Conservation (phyloP, 345 rosid species). For the Lepidium didymum region DNA sequence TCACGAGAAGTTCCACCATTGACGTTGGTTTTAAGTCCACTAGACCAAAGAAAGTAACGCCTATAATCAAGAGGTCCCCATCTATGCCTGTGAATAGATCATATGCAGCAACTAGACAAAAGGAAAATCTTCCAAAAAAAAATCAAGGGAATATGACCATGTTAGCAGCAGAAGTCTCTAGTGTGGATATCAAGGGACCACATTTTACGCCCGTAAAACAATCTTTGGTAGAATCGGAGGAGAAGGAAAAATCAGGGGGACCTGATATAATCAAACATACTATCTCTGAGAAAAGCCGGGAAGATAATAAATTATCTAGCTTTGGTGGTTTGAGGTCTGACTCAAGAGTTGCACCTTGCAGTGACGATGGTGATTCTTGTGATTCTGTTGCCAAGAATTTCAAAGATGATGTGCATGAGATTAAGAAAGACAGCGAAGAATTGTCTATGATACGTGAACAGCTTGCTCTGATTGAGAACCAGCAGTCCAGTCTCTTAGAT, state of each 20-base stretch:
- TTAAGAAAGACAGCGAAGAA: conserved; percentile 56
- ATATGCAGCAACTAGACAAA: conserved; percentile 26
- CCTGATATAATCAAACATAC: conserved; percentile 48
- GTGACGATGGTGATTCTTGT: conserved; percentile 38
- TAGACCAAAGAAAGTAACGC: conserved; percentile 46
- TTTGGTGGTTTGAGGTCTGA: conserved; percentile 47
- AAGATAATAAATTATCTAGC: conserved; percentile 27
- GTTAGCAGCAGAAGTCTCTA: conserved; percentile 1
- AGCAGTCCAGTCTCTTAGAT: conserved; percentile 65
- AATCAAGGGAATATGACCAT: conserved; percentile 26
- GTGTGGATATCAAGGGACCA: conserved; percentile 29
- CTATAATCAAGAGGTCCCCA: conserved; percentile 52
- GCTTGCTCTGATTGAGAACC: conserved; percentile 84
- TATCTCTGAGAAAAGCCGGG: conserved; percentile 35
- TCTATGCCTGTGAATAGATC: conserved; percentile 30
- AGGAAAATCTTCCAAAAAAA: conserved; percentile 22
- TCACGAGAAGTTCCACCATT: conserved; percentile 36
- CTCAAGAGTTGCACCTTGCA: conserved; percentile 62
- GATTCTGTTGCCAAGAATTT: conserved; percentile 19
- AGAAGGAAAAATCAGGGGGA: conserved; percentile 24
- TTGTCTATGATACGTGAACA: conserved; percentile 64
- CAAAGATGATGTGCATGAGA: conserved; percentile 32
- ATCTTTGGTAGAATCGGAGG: conserved; percentile 21
- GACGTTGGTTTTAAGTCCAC: conserved; percentile 39
- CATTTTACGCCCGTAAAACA: conserved; percentile 12